Conservation (phyloP, 2,329 filamentous ascomycete genomes). For the Dothideomycetes sp. region DNA sequence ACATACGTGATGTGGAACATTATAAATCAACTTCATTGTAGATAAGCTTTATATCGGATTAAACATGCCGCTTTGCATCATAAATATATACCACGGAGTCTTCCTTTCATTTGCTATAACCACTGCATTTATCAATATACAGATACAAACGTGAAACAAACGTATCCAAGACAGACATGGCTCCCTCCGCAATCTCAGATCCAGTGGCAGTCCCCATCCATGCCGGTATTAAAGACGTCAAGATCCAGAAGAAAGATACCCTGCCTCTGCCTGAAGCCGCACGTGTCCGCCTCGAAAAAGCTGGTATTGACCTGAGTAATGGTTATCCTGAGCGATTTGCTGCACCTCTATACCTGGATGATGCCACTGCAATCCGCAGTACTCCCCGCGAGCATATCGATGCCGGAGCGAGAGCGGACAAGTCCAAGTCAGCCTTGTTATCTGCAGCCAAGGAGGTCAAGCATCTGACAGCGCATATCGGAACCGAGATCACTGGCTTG, state of each 20-base stretch:
- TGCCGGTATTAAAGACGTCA: constrained; percentile 58
- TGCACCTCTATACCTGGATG: constrained; percentile 56
- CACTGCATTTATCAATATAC: too few species aligned
- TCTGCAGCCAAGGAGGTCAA: constrained; percentile 52
- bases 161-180: too few species aligned
- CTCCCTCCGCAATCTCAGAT: too few species aligned
- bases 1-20: too few species aligned
- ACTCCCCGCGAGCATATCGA: constrained; percentile 40
- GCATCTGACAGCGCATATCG: constrained; percentile 50
- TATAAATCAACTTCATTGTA: too few species aligned
- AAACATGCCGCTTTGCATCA: too few species aligned
- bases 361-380: constrained; percentile 55
- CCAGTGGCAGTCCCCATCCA: too few species aligned
- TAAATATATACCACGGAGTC: too few species aligned
- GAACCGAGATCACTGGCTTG: constrained; percentile 53
- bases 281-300: constrained; percentile 51
- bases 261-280: constrained; percentile 50
- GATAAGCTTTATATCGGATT: too few species aligned
- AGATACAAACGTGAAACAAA: too few species aligned
- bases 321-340: constrained; percentile 63
- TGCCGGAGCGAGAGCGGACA: constrained; percentile 48
- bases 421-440: constrained; percentile 45
- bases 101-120: too few species aligned
- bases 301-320: constrained; percentile 56
- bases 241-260: constrained; percentile 51